Evolutionary conservation across 2,329 filamentous ascomycete species (phyloP).

Genomic region (Fusarium nematophilum): DNA sequence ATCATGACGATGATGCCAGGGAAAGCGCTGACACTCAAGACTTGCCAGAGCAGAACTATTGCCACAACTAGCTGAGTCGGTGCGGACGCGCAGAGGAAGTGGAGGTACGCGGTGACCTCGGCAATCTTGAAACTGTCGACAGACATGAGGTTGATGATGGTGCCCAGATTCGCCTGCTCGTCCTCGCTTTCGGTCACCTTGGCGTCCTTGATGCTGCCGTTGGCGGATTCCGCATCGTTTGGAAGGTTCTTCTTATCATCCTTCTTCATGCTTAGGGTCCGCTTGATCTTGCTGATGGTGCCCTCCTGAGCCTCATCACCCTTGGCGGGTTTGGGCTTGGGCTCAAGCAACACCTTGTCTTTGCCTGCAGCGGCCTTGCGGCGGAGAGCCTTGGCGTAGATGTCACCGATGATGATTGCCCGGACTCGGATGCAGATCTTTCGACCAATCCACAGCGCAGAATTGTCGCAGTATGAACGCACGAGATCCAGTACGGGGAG

Average conservation of each 20-base stretch:
- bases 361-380: conserved; percentile 85
- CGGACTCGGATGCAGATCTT: conserved; percentile 94
- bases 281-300: conserved; percentile 63
- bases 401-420: conserved; percentile 95
- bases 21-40: conserved; percentile 93
- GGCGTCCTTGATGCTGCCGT: conserved; percentile 50
- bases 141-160: conserved; percentile 99
- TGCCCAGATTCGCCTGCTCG: conserved; percentile 89
- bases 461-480: conserved; percentile 84
- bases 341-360: conserved; percentile 77
- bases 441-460: conserved; percentile 91
- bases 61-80: conserved; percentile 89
- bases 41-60: conserved; percentile 83
- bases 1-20: conserved; percentile 93
- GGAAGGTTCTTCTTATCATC: conserved; percentile 57
- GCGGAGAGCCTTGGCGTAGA: conserved; percentile 94
- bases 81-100: conserved; percentile 93
- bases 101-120: conserved; percentile 92
- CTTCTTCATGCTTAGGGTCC: conserved; percentile 70
- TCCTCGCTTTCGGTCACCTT: conserved; percentile 58
- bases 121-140: conserved; percentile 99
- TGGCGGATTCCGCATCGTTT: conserved; percentile 49
- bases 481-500: conserved; percentile 85
- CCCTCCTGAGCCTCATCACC: conserved; percentile 52
- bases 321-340: conserved; percentile 52